Base-by-base conservation (phyloP, 2,329 filamentous ascomycete genomes). In the Colletotrichum camelliae region DNA sequence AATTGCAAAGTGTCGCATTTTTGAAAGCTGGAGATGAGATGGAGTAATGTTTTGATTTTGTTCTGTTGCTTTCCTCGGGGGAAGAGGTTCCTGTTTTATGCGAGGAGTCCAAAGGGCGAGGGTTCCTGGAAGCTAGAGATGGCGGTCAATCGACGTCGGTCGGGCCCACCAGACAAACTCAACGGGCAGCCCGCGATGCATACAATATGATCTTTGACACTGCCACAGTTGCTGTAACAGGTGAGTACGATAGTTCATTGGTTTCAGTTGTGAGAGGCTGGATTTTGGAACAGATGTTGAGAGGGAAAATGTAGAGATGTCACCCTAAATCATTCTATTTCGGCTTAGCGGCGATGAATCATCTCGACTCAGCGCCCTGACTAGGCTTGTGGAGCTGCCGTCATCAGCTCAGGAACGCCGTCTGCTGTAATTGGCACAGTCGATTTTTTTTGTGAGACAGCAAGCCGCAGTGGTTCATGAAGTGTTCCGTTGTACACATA, bases 1-100 rank as follows among this genome's bases (percentile, higher is more conserved):
- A 16, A 82, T 66, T 16, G 73, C 4, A 57, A 81, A 81, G 48
- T 77, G 29, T 8, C 31, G 35, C 66, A 69, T 69, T 9, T 29
- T 43, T 5, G 24, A 15, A 5, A 21, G 2, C 33, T 13, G 21
- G 0, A 27, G 5, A n/a, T 12, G 61, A 31, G 1, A 7, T 27
- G 21, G 13, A 9, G 2, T 6, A 21, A 12, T 7, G 7, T 6
- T n/a, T 10, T 5, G 31, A 21, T 21, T 33, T 43, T 10, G 13
- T 13, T 5, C 1, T 43, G 24, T 43, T 65, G 61, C 1, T 33
- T 7, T 61, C 7, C 24, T 29, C 24, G 6, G 5, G n/a, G 43
- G 5, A 21, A 21, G n/a, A 52, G 0, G 10, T 52, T 21, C n/a
- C 43, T 52, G 3, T 21, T 52, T 52, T 21, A 52, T 52, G n/a